phyloP scores from a whole-genome alignment of 805 yeast genomes.

The Saccharomycodes ludwigii region DNA sequence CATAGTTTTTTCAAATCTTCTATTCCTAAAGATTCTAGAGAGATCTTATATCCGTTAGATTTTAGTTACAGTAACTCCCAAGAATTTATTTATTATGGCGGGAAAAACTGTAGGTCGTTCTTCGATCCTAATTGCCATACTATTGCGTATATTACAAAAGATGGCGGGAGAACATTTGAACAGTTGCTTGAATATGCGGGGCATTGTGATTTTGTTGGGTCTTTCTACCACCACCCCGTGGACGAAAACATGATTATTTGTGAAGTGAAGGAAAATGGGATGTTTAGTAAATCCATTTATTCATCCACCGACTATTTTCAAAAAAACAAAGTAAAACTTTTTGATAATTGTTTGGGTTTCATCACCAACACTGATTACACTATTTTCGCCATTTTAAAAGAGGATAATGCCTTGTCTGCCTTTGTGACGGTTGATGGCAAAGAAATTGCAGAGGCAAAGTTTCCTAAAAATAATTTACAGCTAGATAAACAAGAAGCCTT shows the following conservation, averaged over 20 bases:
- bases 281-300: conserved; percentile 23
- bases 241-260: conserved; percentile 53
- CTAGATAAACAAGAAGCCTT: conserved; percentile 57
- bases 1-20: conserved; percentile 31
- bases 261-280: conserved; percentile 30
- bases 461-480: conserved; percentile 51
- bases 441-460: conserved; percentile 62
- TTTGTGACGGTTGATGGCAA: conserved; percentile 69
- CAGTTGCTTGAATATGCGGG: conserved; percentile 39
- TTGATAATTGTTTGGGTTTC: conserved; percentile 57
- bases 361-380: conserved; percentile 61
- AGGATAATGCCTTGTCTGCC: conserved; percentile 45
- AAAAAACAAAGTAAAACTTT: conserved; percentile 26
- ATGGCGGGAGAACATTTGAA: conserved; percentile 56
- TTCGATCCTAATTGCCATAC: conserved; percentile 39
- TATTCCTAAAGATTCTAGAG: conserved; percentile 39
- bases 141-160: conserved; percentile 47
- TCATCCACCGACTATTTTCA: conserved; percentile 45
- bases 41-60: conserved; percentile 31
- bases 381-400: conserved; percentile 53
- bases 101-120: conserved; percentile 40
- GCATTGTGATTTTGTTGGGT: conserved; percentile 58
- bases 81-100: conserved; percentile 61
- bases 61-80: conserved; percentile 49
- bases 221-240: conserved; percentile 31